These are phyloP conservation scores for Colletotrichum somersetense DNA, from an alignment of 2,329 filamentous ascomycete species.

Conservation along the genomic window DNA sequence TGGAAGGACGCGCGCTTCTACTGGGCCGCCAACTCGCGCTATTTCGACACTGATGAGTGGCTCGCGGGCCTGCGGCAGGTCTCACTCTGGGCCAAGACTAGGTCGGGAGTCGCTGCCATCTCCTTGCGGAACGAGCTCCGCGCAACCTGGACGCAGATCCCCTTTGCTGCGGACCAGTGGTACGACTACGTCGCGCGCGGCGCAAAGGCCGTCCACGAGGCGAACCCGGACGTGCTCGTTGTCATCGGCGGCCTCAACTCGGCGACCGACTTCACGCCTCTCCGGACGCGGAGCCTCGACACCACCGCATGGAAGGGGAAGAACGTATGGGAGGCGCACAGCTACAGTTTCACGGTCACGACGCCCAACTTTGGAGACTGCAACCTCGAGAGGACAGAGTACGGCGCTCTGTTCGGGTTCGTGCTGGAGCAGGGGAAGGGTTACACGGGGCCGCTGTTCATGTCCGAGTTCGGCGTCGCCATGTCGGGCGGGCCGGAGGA, in stretches of 20 bases:
- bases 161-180: constrained; percentile 63
- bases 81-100: constrained; percentile 61
- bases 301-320: constrained; percentile 61
- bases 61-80: constrained; percentile 64
- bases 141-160: constrained; percentile 60
- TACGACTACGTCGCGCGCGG: constrained; percentile 62
- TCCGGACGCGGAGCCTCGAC: constrained; percentile 57
- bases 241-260: constrained; percentile 67
- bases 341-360: constrained; percentile 67
- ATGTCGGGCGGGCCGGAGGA: constrained; percentile 57
- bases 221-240: constrained; percentile 65
- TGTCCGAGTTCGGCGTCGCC: constrained; percentile 71
- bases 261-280: constrained; percentile 63
- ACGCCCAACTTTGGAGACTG: constrained; percentile 59
- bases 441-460: constrained; percentile 67
- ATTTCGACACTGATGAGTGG: constrained; percentile 67
- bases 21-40: constrained; percentile 62
- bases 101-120: constrained; percentile 66
- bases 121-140: constrained; percentile 71
- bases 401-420: constrained; percentile 64
- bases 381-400: constrained; percentile 55
- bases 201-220: constrained; percentile 62
- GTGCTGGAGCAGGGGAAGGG: constrained; percentile 60
- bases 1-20: constrained; percentile 66
- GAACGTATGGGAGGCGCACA: constrained; percentile 72